Evolutionary conservation across 208 protist species (phyloP).

Genomic region (Leishmania arabica): DNA sequence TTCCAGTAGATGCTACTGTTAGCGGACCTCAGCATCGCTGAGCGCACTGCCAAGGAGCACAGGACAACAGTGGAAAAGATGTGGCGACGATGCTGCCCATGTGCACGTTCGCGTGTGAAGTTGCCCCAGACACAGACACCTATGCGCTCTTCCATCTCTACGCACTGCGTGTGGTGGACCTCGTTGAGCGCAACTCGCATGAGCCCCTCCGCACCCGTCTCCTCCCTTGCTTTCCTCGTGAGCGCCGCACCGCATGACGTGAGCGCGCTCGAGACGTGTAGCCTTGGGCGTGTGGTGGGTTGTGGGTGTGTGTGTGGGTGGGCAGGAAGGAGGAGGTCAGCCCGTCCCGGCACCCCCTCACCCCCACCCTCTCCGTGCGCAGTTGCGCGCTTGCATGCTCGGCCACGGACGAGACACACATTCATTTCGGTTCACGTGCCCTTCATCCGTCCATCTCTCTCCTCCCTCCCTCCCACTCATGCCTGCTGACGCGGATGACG

Average conservation of each 20-base stretch:
- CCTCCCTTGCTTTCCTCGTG: not conserved
- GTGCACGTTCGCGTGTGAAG: not conserved
- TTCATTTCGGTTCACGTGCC: not conserved
- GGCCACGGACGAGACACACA: not conserved
- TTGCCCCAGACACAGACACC: not conserved
- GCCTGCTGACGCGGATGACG: not conserved
- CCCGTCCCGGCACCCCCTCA: not conserved
- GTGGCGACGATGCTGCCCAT: not conserved
- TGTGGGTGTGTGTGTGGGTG: not conserved
- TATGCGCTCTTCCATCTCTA: not conserved
- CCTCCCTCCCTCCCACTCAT: not conserved
- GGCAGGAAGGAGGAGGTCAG: not conserved
- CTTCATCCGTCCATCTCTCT: not conserved
- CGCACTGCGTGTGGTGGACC: not conserved
- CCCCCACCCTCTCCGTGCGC: not conserved
- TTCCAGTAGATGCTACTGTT: too few relatives aligned
- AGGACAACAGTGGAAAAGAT: not conserved
- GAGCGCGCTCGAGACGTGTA: too few relatives aligned
- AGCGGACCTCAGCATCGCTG: not conserved
- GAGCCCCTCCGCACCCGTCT: not conserved
- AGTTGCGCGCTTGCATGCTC: not conserved
- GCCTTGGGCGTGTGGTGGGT: not conserved
- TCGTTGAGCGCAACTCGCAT: not conserved
- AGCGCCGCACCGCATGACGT: not conserved
- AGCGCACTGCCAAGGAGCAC: not conserved